These are phyloP conservation scores for Sanguinoderma infundibulare DNA, from an alignment of 1,284 basidiomycete species.

Conservation along the genomic window DNA sequence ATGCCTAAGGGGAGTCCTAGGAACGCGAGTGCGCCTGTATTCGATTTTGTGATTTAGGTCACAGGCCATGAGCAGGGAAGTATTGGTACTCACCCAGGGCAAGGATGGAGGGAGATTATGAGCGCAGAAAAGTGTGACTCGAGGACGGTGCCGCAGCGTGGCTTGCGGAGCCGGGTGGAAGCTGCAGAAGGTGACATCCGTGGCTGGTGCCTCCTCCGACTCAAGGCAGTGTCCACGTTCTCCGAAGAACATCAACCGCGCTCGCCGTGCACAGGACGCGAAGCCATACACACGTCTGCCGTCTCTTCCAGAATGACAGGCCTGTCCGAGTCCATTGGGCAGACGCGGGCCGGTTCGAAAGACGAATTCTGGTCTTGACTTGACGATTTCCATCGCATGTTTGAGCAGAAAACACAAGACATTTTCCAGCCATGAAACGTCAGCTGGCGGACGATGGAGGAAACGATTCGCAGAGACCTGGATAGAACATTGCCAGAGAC, in stretches of 20 bases:
- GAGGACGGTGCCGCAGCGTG: not conserved
- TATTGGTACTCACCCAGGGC: not conserved
- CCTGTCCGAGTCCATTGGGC: not conserved
- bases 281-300: not conserved
- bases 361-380: too few species aligned
- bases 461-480: too few species aligned
- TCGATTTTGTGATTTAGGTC: not conserved
- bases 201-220: not conserved
- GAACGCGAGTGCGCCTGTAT: slow-evolving; percentile 6
- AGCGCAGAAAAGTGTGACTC: not conserved
- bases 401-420: too few species aligned
- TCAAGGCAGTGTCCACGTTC: not conserved
- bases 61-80: not conserved
- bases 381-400: too few species aligned
- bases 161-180: not conserved
- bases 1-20: not conserved
- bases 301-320: too few species aligned
- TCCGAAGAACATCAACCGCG: slow-evolving; percentile 1
- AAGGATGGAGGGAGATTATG: not conserved
- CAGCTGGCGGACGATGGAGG: too few species aligned
- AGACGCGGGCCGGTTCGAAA: too few species aligned
- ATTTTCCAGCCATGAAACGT: too few species aligned
- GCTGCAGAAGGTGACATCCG: not conserved
- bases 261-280: not conserved
- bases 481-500: too few species aligned